Evolutionary conservation across 768 basidiomycete species (phyloP).

Genomic region (Terana coerulea): DNA sequence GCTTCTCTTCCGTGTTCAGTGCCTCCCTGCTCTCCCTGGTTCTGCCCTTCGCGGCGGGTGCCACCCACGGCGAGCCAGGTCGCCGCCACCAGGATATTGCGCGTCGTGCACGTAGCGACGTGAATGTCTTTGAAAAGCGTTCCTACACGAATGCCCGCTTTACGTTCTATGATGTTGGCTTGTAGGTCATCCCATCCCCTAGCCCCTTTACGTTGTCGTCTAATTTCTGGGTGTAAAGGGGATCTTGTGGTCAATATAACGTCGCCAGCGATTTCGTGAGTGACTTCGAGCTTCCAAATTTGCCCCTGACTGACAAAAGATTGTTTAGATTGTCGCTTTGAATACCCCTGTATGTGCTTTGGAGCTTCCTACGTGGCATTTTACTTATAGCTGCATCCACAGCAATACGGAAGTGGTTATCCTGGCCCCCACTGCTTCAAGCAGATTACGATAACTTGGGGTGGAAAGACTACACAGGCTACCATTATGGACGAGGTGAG

Average conservation of each 20-base stretch:
- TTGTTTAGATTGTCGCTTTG: conserved; percentile 31
- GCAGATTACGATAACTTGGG: conserved; percentile 55
- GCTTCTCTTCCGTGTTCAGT: conserved; percentile 18
- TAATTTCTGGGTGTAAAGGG: conserved; percentile 17
- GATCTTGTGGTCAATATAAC: conserved; percentile 32
- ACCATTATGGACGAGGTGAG: conserved; percentile 60
- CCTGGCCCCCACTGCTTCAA: conserved; percentile 65
- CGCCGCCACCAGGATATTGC: conserved; percentile 28
- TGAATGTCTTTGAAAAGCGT: conserved; percentile 15
- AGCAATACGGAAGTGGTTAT: conserved; percentile 56
- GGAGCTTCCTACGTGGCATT: neutral
- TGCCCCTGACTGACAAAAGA: neutral
- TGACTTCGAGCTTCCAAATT: neutral
- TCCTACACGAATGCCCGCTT: conserved; percentile 25
- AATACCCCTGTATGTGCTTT: conserved; percentile 31
- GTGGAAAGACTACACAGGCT: conserved; percentile 57
- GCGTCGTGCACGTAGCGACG: conserved; percentile 17
- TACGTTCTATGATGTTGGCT: conserved; percentile 34
- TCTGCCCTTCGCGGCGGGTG: conserved; percentile 21
- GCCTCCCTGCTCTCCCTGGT: conserved; percentile 21
- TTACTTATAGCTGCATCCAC: conserved; percentile 1
- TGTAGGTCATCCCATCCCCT: conserved; percentile 22
- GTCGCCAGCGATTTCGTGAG: conserved; percentile 30
- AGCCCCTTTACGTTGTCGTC: neutral
- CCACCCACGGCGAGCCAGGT: conserved; percentile 10